These are phyloP conservation scores for Sugiyamaella sp. DNA, from an alignment of 1,139 yeast genomes.

Conservation along the genomic window DNA sequence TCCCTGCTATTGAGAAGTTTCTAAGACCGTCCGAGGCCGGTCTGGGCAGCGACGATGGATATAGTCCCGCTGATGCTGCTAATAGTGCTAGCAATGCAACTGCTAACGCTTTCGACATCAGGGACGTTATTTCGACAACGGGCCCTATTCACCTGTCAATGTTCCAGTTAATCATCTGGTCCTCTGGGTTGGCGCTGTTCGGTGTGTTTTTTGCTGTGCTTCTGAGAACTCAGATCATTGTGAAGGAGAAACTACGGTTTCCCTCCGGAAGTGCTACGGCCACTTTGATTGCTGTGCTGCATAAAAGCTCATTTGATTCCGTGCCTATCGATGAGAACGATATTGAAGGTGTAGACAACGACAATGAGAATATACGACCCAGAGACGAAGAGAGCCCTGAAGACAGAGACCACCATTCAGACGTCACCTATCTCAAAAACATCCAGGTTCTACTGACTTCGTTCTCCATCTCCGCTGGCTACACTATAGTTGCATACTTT, in stretches of 20 bases:
- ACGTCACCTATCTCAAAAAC: constrained; percentile 54
- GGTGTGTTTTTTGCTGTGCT: constrained; percentile 97
- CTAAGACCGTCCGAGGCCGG: constrained; percentile 81
- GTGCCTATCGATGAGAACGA: constrained; percentile 25
- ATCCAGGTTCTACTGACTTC: constrained; percentile 60
- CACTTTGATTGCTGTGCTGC: constrained; percentile 83
- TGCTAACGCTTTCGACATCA: background rate
- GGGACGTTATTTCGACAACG: background rate
- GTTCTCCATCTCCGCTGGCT: constrained; percentile 68
- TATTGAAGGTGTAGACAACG: constrained; percentile 23
- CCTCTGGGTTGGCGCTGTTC: constrained; percentile 82
- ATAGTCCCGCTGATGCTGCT: too few species aligned
- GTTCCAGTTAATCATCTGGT: constrained; percentile 72
- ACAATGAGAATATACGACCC: constrained; percentile 12
- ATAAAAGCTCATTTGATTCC: constrained; percentile 49
- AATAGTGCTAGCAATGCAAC: too few species aligned
- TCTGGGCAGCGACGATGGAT: constrained; percentile 20
- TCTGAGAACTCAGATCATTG: constrained; percentile 78
- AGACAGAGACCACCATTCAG: constrained; percentile 24
- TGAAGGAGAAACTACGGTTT: constrained; percentile 81
- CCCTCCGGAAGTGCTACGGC: constrained; percentile 98
- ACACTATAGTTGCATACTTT: constrained; percentile 73
- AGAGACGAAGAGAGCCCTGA: constrained; percentile 19
- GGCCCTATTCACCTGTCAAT: constrained; percentile 40
- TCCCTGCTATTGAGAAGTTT: constrained; percentile 93